Base-by-base conservation (phyloP, 495 filamentous ascomycete genomes). In the Penicillium verhagenii region DNA sequence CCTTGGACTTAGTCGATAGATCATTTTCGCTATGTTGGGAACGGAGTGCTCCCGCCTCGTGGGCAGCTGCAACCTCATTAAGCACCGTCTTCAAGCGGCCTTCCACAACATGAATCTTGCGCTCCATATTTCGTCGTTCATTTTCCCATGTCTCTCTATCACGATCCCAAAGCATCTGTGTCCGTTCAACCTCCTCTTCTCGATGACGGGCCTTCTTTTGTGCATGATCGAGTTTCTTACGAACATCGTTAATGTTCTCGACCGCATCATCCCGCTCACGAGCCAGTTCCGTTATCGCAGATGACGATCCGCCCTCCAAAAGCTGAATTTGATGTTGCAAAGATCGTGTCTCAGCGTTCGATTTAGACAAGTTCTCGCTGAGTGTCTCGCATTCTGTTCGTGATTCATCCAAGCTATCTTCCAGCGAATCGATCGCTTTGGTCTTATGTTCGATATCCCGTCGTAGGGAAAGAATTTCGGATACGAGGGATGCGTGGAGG, bases 401-500 rank as follows among this genome's bases (percentile, higher is more conserved):
- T 4, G 86, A 79, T 8, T 80, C 75, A 50, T 92, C 84, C 47
- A 97, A 72, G 19, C 78, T 87, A 7, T 79, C 74, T 73, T 99
- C 95, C 28, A 99, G 74, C 28, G 80, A 79, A 67, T 96, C 90
- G 38, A 99, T 92, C 26, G 89, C 78, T 56, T 85, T 89, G 18
- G 86, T 78, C 68, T 95, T 97, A 38, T 84, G 87, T 66, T 97
- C 94, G 49, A 96, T 81, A 53, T 97, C 95, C 40, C 94, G 79
- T 4, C 91, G 84, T 40, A 99, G 70, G 1, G 85, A 83, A 21
- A 97, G 80, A 55, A 98, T 98, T 68, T 98, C 93, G 0, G 93
- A 91, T 6, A 98, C 92, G 7, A 98, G 79, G 42, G 89, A 96
- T 13, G 94, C 94, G 72, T 97, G 95, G 18, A 97, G 79, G 2